Evolutionary conservation across 2,329 filamentous ascomycete species (phyloP), one percentile per base, ranked within the genome.

Genomic region (Fusarium duplospermum): DNA sequence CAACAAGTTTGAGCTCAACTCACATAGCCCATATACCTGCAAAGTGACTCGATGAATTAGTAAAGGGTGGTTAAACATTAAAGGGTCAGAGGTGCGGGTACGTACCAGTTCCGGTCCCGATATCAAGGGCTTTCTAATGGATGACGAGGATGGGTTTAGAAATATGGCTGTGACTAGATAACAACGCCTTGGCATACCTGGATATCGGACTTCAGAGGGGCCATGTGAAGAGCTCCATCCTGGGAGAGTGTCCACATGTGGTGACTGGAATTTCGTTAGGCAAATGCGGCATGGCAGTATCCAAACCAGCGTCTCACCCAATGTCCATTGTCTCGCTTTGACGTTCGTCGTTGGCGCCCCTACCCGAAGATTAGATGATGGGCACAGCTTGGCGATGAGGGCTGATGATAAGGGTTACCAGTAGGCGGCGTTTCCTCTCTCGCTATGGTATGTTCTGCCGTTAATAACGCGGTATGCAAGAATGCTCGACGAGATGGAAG

Each of bases 201-300:
- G 22, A 68, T 57, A 10, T 66, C 58, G 1, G 31, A 20, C 14
- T 47, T 20, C 24, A 71, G 36, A 42, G 69, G 69, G 2, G 69
- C 69, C 22, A 59, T 29, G 36, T 71, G 58, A 9, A 71, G 52
- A 29, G 45, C 52, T 14, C 66, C 66, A n/a, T 38, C 89, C 89
- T 7, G 89, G 89, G 52, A 88, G 86, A 42, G 89, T 80, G 73
- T 90, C 88, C 29, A 90, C 42, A 59, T 71, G 40, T 71, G 69
- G 29, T 71, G 69, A 42, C 69, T 71, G 5, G 16, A 24, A n/a
- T 16, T 20, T 16, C 20, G 38, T 60, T 42, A 56, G 65, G 50
- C 36, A 10, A 36, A 24, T 35, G n/a, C 4, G 20, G 10, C 13
- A 35, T 18, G 18, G 22, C 33, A 18, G 40, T 20, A 8, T 36